Evolutionary conservation across 2,329 filamentous ascomycete species (phyloP).

Genomic region (Aspergillus sergii): DNA sequence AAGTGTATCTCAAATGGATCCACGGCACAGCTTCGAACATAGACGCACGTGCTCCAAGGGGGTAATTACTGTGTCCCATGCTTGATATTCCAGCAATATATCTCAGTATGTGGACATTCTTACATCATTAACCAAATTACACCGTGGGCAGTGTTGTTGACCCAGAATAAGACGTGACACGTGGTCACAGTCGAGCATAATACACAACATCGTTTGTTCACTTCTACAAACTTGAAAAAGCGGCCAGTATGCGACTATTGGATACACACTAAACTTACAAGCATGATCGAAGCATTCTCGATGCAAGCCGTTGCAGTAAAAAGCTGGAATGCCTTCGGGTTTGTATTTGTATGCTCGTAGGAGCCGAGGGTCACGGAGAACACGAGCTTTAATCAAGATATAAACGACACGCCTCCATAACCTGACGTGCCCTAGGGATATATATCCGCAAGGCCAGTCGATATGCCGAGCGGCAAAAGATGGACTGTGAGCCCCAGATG

Average conservation of each 20-base stretch:
- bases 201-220: background rate
- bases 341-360: background rate
- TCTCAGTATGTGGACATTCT: too few species aligned
- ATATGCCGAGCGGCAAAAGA: background rate
- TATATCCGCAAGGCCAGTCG: background rate
- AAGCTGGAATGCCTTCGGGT: background rate
- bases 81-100: too few species aligned
- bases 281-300: background rate
- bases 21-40: too few species aligned
- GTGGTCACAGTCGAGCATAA: background rate
- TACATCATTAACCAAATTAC: too few species aligned
- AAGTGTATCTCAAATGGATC: too few species aligned
- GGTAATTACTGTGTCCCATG: too few species aligned
- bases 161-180: background rate
- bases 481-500: background rate
- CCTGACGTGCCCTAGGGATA: background rate
- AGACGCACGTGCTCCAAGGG: too few species aligned
- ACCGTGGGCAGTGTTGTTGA: too few species aligned
- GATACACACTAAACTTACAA: background rate
- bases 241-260: background rate
- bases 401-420: background rate
- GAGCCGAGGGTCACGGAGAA: background rate
- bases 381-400: background rate
- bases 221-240: background rate
- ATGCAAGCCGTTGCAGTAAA: background rate